These are phyloP conservation scores for Syncephalastrum racemosum DNA, from an alignment of 371 early-diverging fungal species.

Conservation along the genomic window DNA sequence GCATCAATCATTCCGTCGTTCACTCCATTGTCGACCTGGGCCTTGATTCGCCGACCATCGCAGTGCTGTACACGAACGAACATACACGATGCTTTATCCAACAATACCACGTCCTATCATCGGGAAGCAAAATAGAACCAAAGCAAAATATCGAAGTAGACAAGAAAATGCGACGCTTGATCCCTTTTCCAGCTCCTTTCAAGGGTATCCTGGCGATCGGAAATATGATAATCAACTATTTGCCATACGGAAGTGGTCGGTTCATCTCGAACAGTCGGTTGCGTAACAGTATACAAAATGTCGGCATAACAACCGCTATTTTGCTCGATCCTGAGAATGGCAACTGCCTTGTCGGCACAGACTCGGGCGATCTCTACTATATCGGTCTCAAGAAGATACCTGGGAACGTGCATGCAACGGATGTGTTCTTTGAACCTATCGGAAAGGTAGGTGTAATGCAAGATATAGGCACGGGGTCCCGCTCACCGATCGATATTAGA, in stretches of 20 bases:
- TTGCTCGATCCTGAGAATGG: too few relatives aligned
- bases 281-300: too few relatives aligned
- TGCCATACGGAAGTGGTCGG: background rate
- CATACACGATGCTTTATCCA: slow-evolving; percentile 58
- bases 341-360: too few relatives aligned
- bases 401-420: too few relatives aligned
- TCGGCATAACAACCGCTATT: too few relatives aligned
- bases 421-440: too few relatives aligned
- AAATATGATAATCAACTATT: slow-evolving; percentile 59
- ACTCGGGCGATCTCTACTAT: too few relatives aligned
- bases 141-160: slow-evolving; percentile 18
- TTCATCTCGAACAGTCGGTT: too few relatives aligned
- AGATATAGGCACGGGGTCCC: background rate
- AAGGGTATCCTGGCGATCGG: slow-evolving; percentile 75
- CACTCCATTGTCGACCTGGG: slow-evolving; percentile 61
- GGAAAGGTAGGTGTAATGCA: too few relatives aligned
- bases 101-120: slow-evolving; percentile 53
- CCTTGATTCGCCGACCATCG: slow-evolving; percentile 48
- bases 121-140: slow-evolving; percentile 36
- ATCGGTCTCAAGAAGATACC: too few relatives aligned
- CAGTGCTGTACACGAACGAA: slow-evolving; percentile 68
- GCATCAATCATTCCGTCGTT: slow-evolving; percentile 69
- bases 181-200: slow-evolving; percentile 56
- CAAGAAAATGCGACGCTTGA: slow-evolving; percentile 51
- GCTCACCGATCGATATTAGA: slow-evolving; percentile 4